Conservation (phyloP, 257 asterid genomes). For the Jaltomata sinuosa region DNA sequence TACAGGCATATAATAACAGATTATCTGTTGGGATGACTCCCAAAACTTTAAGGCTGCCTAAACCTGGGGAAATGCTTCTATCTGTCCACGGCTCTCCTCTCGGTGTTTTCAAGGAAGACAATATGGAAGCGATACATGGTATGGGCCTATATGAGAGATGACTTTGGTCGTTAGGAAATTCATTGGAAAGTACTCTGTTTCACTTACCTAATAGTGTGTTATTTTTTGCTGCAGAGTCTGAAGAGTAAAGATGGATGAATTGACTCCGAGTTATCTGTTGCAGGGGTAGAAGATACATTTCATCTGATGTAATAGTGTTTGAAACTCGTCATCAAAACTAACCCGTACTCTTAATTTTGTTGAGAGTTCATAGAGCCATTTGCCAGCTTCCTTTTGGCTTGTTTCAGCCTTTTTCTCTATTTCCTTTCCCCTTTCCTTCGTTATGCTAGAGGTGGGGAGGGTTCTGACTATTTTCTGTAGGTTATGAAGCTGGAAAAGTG, state of each 20-base stretch:
- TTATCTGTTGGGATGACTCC: constrained; percentile 76
- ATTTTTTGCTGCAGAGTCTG: constrained; percentile 12
- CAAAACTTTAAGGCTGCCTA: constrained; percentile 64
- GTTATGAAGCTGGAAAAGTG: neutral
- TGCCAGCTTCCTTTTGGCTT: neutral
- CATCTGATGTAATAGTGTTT: neutral
- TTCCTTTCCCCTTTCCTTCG: neutral
- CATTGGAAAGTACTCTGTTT: neutral
- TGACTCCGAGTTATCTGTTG: neutral
- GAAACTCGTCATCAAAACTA: neutral
- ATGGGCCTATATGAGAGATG: neutral
- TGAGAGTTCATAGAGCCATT: neutral
- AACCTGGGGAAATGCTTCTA: constrained; percentile 78
- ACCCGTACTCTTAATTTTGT: neutral
- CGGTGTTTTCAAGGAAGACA: constrained; percentile 82
- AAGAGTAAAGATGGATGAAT: constrained; percentile 6
- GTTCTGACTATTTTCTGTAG: neutral
- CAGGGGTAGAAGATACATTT: neutral
- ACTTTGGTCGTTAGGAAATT: neutral
- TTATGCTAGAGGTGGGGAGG: neutral
- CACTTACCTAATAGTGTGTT: neutral
- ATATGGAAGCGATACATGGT: constrained; percentile 93
- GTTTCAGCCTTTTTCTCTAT: neutral
- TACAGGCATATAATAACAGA: constrained; percentile 55
- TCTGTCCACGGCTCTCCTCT: constrained; percentile 94